Conservation (phyloP, 163 green algal genomes). For the Volvox carteri region DNA sequence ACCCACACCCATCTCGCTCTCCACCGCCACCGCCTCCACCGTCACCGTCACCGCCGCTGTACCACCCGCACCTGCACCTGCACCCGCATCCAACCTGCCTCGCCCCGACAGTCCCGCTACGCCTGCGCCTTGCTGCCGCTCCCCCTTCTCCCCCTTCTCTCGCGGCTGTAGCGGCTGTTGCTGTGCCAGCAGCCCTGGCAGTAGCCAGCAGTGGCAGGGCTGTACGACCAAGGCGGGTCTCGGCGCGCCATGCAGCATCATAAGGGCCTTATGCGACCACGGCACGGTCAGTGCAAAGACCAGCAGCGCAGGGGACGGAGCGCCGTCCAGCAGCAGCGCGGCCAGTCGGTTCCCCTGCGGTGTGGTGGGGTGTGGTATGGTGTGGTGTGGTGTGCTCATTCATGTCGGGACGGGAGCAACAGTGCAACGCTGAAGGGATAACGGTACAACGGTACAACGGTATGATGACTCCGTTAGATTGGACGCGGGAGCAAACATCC, state of each 20-base stretch:
- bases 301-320: conserved; percentile 15
- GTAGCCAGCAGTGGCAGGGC: conserved; percentile 37
- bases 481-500: too few species aligned
- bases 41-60: not conserved
- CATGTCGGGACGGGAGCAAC: too few species aligned
- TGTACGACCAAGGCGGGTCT: conserved; percentile 25
- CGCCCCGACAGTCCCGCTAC: not conserved
- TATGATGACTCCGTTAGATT: too few species aligned
- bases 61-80: not conserved
- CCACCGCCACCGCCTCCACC: not conserved
- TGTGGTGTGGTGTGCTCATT: too few species aligned
- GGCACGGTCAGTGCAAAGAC: conserved; percentile 31
- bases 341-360: conserved; percentile 32
- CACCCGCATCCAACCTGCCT: not conserved
- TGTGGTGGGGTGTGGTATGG: too few species aligned
- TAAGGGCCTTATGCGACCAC: conserved; percentile 19
- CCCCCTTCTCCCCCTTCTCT: not conserved
- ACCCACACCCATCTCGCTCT: not conserved
- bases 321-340: not conserved
- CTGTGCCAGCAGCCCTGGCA: not conserved
- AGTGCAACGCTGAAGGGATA: too few species aligned
- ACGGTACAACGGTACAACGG: too few species aligned
- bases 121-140: not conserved
- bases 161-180: not conserved
- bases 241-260: not conserved